phyloP scores from a whole-genome alignment of 306 rosid genomes.

The Notholithocarpus densiflorus region DNA sequence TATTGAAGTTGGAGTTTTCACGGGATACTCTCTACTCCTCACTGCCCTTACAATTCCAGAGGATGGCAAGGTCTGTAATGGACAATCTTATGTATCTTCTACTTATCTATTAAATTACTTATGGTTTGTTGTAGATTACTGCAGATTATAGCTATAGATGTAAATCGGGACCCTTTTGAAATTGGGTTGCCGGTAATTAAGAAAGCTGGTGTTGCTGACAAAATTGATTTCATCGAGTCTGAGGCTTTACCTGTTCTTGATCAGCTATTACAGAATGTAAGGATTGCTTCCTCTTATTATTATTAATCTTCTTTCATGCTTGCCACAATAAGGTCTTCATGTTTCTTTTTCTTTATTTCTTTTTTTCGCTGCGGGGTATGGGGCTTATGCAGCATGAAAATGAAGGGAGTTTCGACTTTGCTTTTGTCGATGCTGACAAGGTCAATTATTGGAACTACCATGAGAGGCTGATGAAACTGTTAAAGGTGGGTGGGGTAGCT shows the following conservation, averaged over 20 bases:
- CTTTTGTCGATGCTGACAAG: constrained; percentile 56
- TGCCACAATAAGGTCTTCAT: neutral
- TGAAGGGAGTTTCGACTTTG: constrained; percentile 51
- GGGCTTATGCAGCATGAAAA: constrained; percentile 34
- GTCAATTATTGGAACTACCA: constrained; percentile 54
- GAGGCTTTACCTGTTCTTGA: constrained; percentile 54
- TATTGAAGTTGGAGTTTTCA: constrained; percentile 58
- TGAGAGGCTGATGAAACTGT: constrained; percentile 46
- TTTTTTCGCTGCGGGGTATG: no score
- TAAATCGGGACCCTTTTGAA: constrained; percentile 40
- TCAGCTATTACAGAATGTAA: constrained; percentile 47
- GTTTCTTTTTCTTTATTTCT: neutral
- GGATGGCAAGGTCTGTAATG: constrained; percentile 50
- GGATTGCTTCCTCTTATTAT: neutral
- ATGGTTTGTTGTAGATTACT: neutral
- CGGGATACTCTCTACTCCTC: constrained; percentile 72
- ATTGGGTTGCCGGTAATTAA: constrained; percentile 51
- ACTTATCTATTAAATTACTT: neutral
- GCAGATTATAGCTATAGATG: constrained; percentile 59
- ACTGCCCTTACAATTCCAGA: constrained; percentile 56
- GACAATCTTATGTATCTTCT: neutral
- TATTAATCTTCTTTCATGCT: neutral
- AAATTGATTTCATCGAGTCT: constrained; percentile 55
- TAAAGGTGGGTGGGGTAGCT: constrained; percentile 47
- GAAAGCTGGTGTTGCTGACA: constrained; percentile 68